Evolutionary conservation across 441 rosid genomes (phyloP), one percentile per base, ranked within the genome.

Genomic region (Populus hybrid): DNA sequence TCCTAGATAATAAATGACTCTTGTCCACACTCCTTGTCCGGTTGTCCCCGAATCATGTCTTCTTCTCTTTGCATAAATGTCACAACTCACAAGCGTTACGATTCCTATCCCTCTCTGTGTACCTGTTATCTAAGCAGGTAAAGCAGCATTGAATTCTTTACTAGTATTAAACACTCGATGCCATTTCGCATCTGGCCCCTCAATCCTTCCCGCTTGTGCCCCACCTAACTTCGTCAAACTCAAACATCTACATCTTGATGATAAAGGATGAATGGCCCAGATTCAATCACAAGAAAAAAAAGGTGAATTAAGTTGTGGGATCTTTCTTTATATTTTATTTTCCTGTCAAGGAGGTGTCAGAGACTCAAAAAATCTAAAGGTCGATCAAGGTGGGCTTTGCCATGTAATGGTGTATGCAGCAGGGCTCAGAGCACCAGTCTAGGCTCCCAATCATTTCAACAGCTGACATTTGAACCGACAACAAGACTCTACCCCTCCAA

Each of bases 371-470:
- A 53, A 53, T 4, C 0, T 53, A 53, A 53, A 53, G 61, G 7
- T 16, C 7, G 7, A 53, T 53, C 1, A 6, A 53, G 61, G 6
- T 6, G 7, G 61, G n/a, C 7, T 53, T 18, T n/a, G 61, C 61
- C 23, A 68, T 21, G 42, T 1, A 40, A 14, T 7, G 24, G 10
- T 33, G 35, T 1, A 11, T 0, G 38, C 3, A 9, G 2, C 0
- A 0, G 7, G 28, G 29, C 74, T 64, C 78, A 64, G 59, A 74
- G 80, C 68, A 85, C 84, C 74, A 74, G 80, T 80, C 79, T 42
- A 75, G 50, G 79, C 75, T 87, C 65, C 91, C 92, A 88, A 93
- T 93, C 90, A 91, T 91, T 91, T 84, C 89, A 79, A 66, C 42
- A 73, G 85, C 89, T 83, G 88, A 87, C 86, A 80, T 82, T 84